phyloP scores from a whole-genome alignment of 2,329 filamentous ascomycete genomes.

The Aureobasidium subglaciale region DNA sequence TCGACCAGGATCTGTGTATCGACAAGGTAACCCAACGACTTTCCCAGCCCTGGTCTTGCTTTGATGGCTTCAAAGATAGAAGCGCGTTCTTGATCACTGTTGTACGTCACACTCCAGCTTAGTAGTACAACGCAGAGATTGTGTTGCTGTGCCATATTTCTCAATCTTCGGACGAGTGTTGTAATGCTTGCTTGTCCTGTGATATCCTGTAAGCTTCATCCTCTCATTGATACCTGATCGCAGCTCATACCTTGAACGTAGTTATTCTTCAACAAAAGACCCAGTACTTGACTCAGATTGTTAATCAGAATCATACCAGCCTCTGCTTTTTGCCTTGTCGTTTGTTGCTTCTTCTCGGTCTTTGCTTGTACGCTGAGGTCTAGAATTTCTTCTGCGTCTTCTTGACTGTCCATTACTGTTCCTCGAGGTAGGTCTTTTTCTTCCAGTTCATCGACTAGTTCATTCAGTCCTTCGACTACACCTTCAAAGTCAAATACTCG shows the following conservation, averaged over 20 bases:
- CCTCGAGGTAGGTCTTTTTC: not conserved
- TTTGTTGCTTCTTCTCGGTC: not conserved
- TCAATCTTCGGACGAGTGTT: slow-evolving; percentile 36
- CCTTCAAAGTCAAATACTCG: slow-evolving; percentile 46
- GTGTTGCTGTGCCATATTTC: slow-evolving; percentile 32
- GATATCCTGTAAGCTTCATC: not conserved
- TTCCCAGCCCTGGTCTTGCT: slow-evolving; percentile 32
- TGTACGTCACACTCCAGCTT: slow-evolving; percentile 25
- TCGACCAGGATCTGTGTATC: slow-evolving; percentile 39
- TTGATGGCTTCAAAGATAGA: slow-evolving; percentile 36
- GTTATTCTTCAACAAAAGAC: slow-evolving; percentile 32
- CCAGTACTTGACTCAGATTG: slow-evolving; percentile 32
- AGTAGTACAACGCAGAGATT: slow-evolving; percentile 35
- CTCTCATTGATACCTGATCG: too few relatives aligned
- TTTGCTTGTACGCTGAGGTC: too few relatives aligned
- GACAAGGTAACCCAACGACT: slow-evolving; percentile 29
- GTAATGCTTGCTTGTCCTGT: slow-evolving; percentile 34
- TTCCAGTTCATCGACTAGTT: slow-evolving; percentile 35
- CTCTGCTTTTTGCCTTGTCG: not conserved
- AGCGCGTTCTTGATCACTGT: slow-evolving; percentile 18
- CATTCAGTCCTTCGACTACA: slow-evolving; percentile 38
- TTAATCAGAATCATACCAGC: slow-evolving; percentile 33
- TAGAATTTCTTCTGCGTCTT: slow-evolving; percentile 32
- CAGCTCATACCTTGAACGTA: slow-evolving; percentile 27
- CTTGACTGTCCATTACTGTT: slow-evolving; percentile 30